Evolutionary conservation across 139 green algal genomes (phyloP).

Genomic region (Trebouxia sp.): DNA sequence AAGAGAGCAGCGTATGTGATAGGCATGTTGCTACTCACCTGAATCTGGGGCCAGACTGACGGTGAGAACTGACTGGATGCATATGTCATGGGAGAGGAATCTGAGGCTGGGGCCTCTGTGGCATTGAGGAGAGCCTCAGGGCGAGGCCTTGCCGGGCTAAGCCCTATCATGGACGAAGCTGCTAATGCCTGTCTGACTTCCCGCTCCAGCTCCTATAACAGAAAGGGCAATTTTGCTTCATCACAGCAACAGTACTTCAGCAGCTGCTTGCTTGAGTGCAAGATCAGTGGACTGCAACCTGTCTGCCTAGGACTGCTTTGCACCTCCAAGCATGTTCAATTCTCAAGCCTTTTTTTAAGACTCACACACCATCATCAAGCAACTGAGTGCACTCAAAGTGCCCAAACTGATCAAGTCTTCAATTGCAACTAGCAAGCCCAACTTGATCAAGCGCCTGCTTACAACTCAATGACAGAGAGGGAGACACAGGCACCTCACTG

Average conservation of each 20-base stretch:
- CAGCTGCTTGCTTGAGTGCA: background rate
- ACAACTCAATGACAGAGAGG: too few species aligned
- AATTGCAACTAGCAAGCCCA: too few species aligned
- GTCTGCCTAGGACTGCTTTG: background rate
- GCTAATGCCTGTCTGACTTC: constrained; percentile 23
- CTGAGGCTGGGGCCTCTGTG: background rate
- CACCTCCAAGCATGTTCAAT: background rate
- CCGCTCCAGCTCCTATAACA: constrained; percentile 1
- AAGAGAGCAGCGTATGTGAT: too few species aligned
- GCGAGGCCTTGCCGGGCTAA: background rate
- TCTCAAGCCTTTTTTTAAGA: background rate
- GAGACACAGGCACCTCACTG: too few species aligned
- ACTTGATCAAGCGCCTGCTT: too few species aligned
- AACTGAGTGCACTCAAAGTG: too few species aligned
- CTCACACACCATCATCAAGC: background rate
- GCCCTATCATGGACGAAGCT: background rate
- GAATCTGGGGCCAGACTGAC: background rate
- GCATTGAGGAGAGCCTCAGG: background rate
- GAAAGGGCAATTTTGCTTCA: too few species aligned
- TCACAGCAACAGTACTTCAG: background rate
- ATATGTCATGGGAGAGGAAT: background rate
- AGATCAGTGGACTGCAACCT: background rate
- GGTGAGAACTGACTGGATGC: constrained; percentile 13
- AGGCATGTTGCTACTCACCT: too few species aligned
- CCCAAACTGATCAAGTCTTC: too few species aligned